Evolutionary conservation across 805 yeast genomes (phyloP), one percentile per base, ranked within the genome.

Genomic region (Martiniozyma abietophila): DNA sequence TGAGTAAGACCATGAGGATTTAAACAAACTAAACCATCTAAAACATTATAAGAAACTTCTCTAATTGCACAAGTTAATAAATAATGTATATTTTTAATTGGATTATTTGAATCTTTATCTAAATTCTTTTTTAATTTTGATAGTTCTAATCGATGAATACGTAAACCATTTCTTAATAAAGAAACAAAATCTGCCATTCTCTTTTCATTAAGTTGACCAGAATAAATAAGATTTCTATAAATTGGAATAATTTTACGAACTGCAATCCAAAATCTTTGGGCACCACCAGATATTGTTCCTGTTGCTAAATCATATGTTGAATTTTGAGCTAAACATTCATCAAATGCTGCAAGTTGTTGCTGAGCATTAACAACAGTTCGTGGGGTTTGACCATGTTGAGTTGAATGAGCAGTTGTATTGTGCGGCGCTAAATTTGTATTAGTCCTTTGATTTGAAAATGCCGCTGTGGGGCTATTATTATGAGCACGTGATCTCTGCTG

Each of bases 1-100:
- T 71, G 76, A 56, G 73, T 68, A 18, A 75, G 69, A 40, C 78
- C 78, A 37, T 65, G 67, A 30, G 71, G 67, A 34, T 68, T 69
- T 27, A 73, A 48, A 14, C 43, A 45, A n/a, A 68, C 60, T 12
- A 61, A 53, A 5, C 62, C 62, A 19, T 62, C 64, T 18, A 73
- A 48, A 23, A 71, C 54, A 44, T 72, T 75, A 23, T 65, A 64
- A 1, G 76, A 63, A 20, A 74, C 66, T 43, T 67, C 69, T 50
- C 74, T 62, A 28, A 73, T 51, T 3, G 77, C 69, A 34, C 61
- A 57, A 36, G 71, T 64, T 24, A 74, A 56, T 40, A 65, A 62
- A 30, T 60, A 59, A 38, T 69, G 71, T 60, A 70, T 69, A 44
- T 71, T 72, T 33, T 64, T 67, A 51, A 71, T 70, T 9, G 76